Evolutionary conservation across 2,329 filamentous ascomycete genomes (phyloP), one percentile per base, ranked within the genome.

Genomic region (Sporothrix phasma): DNA sequence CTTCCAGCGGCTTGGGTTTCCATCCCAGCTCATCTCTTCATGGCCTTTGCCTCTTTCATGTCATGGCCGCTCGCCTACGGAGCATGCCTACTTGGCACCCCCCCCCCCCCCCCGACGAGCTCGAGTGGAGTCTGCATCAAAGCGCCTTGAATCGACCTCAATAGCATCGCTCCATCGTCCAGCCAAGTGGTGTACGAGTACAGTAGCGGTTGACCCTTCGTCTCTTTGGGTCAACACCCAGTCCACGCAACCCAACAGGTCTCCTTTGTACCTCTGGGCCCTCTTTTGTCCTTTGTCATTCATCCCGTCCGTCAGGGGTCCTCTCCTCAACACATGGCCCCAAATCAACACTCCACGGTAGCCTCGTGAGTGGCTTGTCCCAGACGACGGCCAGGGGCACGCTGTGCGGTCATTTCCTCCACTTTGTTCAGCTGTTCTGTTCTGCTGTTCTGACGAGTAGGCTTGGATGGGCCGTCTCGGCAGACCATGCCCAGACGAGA

Each of bases 331-430:
- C 45, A 39, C 41, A 19, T 39, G 39, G 19, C 39, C 39, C 37
- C 8, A 29, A 41, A 43, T 58, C 54, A 41, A 58, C 54, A 54
- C 22, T 22, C 47, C 26, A 34, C 54, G 19, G 39, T 29, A 53
- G 49, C 49, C 61, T 63, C 61, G 46, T 56, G 49, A 63, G 45
- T 56, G 61, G 61, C 49, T 46, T 63, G 61, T 49, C 37, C 49
- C 6, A 37, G 17, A 56, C 56, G 37, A 43, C 39, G 47, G n/a
- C 47, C 47, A 56, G 61, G 61, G 61, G 37, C 29, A 19, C 17
- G 49, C 49, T n/a, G 26, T 29, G 51, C 39, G 41, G 49, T 54
- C 61, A 63, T 56, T 63, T 56, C 61, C 26, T 56, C 47, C 45
- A 34, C 60, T 49, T 56, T 56, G 51, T 56, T 58, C 53, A 41